Evolutionary conservation across 495 filamentous ascomycete species (phyloP).

Genomic region (Aspergillus asperescens): DNA sequence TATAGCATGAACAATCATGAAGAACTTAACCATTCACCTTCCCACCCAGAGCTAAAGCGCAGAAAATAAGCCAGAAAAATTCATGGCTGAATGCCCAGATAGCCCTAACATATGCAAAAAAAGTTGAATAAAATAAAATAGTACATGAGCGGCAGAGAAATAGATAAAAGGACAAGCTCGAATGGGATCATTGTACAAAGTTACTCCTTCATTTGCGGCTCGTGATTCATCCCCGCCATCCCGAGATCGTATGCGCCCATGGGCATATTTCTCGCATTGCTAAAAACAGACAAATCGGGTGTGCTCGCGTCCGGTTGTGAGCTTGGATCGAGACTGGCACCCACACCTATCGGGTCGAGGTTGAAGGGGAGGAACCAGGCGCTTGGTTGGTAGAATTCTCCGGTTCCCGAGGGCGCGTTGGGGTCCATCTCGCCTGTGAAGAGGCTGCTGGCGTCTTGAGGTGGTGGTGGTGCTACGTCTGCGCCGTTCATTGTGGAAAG

Average conservation of each 20-base stretch:
- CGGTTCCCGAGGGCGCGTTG: constrained; percentile 35
- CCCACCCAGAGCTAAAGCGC: no score
- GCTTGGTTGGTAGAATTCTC: constrained; percentile 51
- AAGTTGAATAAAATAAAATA: no score
- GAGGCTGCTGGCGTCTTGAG: constrained; percentile 24
- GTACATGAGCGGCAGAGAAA: no score
- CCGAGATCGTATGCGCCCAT: constrained; percentile 31
- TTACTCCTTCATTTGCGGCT: constrained; percentile 9
- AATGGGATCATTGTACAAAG: neutral
- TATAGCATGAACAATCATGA: no score
- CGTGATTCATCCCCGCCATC: constrained; percentile 20
- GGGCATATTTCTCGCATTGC: constrained; percentile 21
- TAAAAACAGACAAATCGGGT: constrained; percentile 25
- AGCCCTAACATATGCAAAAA: no score
- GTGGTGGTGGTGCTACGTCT: constrained; percentile 1
- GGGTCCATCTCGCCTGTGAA: constrained; percentile 38
- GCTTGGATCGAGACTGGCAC: constrained; percentile 17
- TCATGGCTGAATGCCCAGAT: no score
- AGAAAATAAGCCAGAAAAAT: no score
- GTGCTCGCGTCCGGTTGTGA: constrained; percentile 12
- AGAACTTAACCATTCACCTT: no score
- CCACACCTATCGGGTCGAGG: constrained; percentile 55
- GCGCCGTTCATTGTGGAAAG: constrained; percentile 26
- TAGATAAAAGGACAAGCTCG: no score
- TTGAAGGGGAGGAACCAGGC: constrained; percentile 98